Base-by-base conservation (phyloP, 805 yeast genomes). In the Yamadazyma paraphyllophila region DNA sequence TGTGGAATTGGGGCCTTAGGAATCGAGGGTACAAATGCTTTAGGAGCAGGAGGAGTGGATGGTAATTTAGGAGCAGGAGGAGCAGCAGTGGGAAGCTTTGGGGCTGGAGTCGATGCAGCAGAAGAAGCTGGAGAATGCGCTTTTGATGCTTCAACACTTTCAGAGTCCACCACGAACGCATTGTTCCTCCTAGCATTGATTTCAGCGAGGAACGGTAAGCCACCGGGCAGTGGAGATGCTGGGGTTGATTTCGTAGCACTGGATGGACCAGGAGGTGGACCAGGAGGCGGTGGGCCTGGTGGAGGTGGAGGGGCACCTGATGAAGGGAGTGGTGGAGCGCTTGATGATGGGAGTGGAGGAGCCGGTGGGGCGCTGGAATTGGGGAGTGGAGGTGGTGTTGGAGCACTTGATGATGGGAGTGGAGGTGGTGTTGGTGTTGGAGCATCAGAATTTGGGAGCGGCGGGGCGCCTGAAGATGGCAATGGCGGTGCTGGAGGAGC, bases 131-230 rank as follows among this genome's bases (percentile, higher is more conserved):
- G 50, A 7, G 59, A 58, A 52, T 44, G 53, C 17, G 45, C 42
- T 10, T 32, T 38, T 10, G 47, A 33, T 25, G 45, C 59, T 31
- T 48, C 49, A 27, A 30, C 57, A 12, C 54, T 41, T 2, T 46
- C 16, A n/a, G 43, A 49, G 44, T 73, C 80, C n/a, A 80, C 68
- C 11, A 78, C 82, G 57, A 67, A 58, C 0, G 73, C 48, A 15
- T 81, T 81, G 50, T 75, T 71, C 59, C 85, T 67, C 57, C 76
- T 78, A 33, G 75, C 71, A 49, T 80, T 78, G 40, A 81, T 81
- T 47, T 80, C 78, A 0, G 81, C 81, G 40, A 81, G 66, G 53
- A 81, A 81, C 6, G 87, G 85, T 17, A 80, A 58, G 0, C 71
- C 76, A 26, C 63, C 65, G 4, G 62, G 48, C 9, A 55, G 46